These are phyloP conservation scores for Podaxis sp. DNA, from an alignment of 768 basidiomycete genomes.

Conservation along the genomic window DNA sequence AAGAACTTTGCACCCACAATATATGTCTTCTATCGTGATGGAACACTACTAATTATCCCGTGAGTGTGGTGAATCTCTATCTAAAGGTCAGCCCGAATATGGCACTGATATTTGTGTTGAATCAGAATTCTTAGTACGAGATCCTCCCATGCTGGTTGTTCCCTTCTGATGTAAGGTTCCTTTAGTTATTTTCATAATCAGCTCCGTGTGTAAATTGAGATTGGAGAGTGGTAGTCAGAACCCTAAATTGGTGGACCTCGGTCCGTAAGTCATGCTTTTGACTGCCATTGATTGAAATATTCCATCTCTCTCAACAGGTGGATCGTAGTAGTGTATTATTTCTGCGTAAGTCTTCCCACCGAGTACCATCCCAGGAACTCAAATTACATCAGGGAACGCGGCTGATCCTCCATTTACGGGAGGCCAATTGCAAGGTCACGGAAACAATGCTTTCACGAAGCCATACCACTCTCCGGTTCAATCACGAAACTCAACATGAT, in stretches of 20 bases:
- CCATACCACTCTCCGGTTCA: not conserved
- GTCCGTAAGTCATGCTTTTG: not conserved
- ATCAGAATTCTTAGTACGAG: not conserved
- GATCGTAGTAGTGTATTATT: not conserved
- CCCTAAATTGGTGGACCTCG: not conserved
- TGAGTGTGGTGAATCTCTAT: not conserved
- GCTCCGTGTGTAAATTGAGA: too few relatives aligned
- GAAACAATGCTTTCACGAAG: not conserved
- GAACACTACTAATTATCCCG: not conserved
- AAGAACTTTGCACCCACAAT: not conserved
- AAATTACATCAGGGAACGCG: not conserved
- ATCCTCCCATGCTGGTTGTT: not conserved
- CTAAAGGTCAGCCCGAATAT: too few relatives aligned
- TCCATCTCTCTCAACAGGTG: not conserved
- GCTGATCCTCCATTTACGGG: not conserved
- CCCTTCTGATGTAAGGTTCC: too few relatives aligned
- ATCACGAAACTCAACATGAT: not conserved
- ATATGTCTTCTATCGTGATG: not conserved
- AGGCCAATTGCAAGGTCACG: not conserved
- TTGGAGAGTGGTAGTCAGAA: too few relatives aligned
- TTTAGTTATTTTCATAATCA: too few relatives aligned
- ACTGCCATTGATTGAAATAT: not conserved
- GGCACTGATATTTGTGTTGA: not conserved
- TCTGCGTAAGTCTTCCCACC: not conserved
- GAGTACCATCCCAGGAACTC: not conserved